phyloP scores from a whole-genome alignment of 345 rosid species.

The Eucalyptus coolabah region DNA sequence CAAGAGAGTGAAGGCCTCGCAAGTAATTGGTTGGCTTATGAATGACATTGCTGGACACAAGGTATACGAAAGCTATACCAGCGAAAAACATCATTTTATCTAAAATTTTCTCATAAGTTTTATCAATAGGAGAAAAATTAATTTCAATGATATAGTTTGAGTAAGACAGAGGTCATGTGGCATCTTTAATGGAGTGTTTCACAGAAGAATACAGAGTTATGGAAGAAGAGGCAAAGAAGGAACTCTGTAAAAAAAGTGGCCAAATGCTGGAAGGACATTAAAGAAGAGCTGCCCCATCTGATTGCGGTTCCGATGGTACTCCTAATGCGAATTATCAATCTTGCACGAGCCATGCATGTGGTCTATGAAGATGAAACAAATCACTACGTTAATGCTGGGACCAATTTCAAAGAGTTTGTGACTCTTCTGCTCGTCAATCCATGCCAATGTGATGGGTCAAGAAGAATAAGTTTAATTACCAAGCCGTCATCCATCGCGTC shows the following conservation, averaged over 20 bases:
- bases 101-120: background rate
- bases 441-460: background rate
- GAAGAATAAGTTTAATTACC: background rate
- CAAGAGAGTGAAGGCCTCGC: background rate
- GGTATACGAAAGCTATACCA: background rate
- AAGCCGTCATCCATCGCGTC: background rate
- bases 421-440: background rate
- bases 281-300: background rate
- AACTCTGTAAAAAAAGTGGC: background rate
- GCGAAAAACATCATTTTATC: background rate
- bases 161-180: background rate
- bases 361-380: constrained; percentile 3
- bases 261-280: constrained; percentile 7
- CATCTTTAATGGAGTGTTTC: background rate
- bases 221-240: background rate
- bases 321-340: background rate
- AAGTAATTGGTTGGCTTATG: background rate
- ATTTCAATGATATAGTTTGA: background rate
- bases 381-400: background rate
- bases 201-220: background rate
- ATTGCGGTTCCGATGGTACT: background rate
- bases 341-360: background rate
- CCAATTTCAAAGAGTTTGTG: background rate
- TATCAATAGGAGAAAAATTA: background rate
- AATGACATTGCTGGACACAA: constrained; percentile 3